Evolutionary conservation across 2,329 filamentous ascomycete species (phyloP).

Genomic region (Pseudogymnoascus sp.): DNA sequence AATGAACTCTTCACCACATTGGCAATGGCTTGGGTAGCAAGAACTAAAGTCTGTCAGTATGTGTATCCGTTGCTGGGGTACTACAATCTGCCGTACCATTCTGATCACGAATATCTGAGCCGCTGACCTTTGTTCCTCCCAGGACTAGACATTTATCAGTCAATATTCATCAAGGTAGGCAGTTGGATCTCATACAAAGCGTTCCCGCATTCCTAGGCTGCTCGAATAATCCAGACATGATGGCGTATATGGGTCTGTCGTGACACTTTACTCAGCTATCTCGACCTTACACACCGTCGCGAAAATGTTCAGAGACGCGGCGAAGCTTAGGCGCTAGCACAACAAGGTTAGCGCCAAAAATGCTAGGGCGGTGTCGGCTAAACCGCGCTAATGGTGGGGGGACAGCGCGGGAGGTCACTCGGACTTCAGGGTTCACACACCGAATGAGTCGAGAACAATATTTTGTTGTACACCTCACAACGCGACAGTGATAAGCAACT

Average conservation of each 20-base stretch:
- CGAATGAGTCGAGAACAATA: slow-evolving; percentile 8
- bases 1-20: slow-evolving; percentile 99
- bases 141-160: slow-evolving; percentile 54
- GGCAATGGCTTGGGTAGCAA: slow-evolving; percentile 91
- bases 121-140: slow-evolving; percentile 94
- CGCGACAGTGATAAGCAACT: neutral
- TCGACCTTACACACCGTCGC: slow-evolving; percentile 13
- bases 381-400: slow-evolving; percentile 11
- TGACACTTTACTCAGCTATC: slow-evolving; percentile 15
- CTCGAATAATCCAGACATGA: slow-evolving; percentile 94
- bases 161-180: slow-evolving; percentile 22
- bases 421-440: slow-evolving; percentile 8
- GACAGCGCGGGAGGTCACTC: slow-evolving; percentile 3
- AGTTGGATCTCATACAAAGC: slow-evolving; percentile 54
- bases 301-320: slow-evolving; percentile 17
- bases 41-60: slow-evolving; percentile 47
- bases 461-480: neutral
- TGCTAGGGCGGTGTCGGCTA: neutral
- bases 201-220: slow-evolving; percentile 87
- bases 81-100: slow-evolving; percentile 56
- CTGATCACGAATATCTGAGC: slow-evolving; percentile 92
- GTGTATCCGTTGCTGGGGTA: slow-evolving; percentile 9
- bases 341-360: neutral
- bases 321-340: slow-evolving; percentile 13
- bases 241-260: slow-evolving; percentile 18